phyloP scores from a whole-genome alignment of 768 basidiomycete species.

The Rhodotorula kratochvilovae region DNA sequence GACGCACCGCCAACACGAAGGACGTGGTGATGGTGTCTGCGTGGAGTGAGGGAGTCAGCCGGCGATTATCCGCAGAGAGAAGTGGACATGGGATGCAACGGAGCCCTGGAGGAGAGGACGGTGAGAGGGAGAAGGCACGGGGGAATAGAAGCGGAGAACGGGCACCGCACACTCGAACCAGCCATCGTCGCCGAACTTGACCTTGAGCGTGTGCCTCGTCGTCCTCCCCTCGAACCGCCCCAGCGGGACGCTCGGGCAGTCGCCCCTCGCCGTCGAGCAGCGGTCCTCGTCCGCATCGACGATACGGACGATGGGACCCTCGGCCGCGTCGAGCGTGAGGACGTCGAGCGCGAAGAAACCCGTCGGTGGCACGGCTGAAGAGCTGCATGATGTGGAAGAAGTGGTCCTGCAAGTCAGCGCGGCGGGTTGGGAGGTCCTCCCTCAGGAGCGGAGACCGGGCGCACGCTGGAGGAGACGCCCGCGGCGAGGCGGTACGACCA shows the following conservation, averaged over 20 bases:
- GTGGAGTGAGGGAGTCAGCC: too few relatives aligned
- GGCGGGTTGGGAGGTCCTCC: too few relatives aligned
- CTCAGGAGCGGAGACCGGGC: too few relatives aligned
- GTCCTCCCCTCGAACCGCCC: background rate
- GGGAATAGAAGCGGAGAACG: background rate
- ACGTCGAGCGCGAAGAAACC: background rate
- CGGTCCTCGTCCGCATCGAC: background rate
- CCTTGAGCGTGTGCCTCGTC: background rate
- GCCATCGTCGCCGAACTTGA: background rate
- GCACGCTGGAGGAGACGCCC: too few relatives aligned
- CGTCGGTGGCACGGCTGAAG: background rate
- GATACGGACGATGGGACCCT: background rate
- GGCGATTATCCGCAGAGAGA: too few relatives aligned
- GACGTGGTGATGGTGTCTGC: too few relatives aligned
- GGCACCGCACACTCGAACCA: background rate
- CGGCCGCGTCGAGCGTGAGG: too few relatives aligned
- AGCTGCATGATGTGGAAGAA: slow-evolving; percentile 16
- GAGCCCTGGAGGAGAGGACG: too few relatives aligned
- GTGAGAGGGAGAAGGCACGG: too few relatives aligned
- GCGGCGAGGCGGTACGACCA: background rate
- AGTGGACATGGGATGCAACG: too few relatives aligned
- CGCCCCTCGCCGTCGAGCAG: background rate
- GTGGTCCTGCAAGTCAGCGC: background rate
- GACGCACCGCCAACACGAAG: too few relatives aligned
- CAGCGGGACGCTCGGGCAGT: background rate